phyloP scores from a whole-genome alignment of 2,329 filamentous ascomycete genomes.

The Fusarium fracticaudum region DNA sequence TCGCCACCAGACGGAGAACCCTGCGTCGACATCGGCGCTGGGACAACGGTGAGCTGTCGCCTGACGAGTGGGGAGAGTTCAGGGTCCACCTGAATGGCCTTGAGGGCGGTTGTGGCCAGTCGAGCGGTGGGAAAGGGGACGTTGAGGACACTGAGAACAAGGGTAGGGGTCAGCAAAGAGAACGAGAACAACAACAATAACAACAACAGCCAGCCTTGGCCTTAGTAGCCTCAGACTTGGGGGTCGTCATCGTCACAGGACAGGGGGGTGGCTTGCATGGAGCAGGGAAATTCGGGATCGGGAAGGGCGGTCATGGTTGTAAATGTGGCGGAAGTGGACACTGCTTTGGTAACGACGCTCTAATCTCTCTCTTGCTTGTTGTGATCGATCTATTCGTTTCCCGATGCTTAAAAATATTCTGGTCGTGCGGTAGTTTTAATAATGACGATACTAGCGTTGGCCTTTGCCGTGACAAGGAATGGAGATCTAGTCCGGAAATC shows the following conservation, averaged over 20 bases:
- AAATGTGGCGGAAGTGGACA: conserved; percentile 26
- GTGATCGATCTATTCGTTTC: conserved; percentile 26
- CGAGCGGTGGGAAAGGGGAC: conserved; percentile 84
- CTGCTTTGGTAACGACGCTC: conserved; percentile 14
- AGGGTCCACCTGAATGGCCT: conserved; percentile 82
- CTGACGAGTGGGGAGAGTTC: conserved; percentile 88
- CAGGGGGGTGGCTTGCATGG: conserved; percentile 60
- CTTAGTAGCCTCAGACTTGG: conserved; percentile 13
- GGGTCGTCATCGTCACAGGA: conserved; percentile 21
- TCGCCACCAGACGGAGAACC: conserved; percentile 27
- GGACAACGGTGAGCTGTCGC: conserved; percentile 71
- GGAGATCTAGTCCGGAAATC: conserved; percentile 18
- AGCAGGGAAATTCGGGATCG: conserved; percentile 68
- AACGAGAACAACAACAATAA: conserved; percentile 24
- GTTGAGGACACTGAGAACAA: conserved; percentile 68
- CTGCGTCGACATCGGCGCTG: conserved; percentile 39
- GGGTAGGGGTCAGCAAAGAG: conserved; percentile 28
- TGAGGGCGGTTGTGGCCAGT: conserved; percentile 79
- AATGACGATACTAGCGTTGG: conserved; percentile 10
- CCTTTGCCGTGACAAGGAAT: conserved; percentile 25
- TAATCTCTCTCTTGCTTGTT: conserved; percentile 17
- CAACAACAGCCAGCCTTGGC: conserved; percentile 20
- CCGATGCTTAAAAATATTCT: background rate
- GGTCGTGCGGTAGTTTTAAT: background rate
- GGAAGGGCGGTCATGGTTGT: conserved; percentile 51